Evolutionary conservation across 192 early-diverging fungal genomes (phyloP).

Genomic region (Kickxella alabastrina): DNA sequence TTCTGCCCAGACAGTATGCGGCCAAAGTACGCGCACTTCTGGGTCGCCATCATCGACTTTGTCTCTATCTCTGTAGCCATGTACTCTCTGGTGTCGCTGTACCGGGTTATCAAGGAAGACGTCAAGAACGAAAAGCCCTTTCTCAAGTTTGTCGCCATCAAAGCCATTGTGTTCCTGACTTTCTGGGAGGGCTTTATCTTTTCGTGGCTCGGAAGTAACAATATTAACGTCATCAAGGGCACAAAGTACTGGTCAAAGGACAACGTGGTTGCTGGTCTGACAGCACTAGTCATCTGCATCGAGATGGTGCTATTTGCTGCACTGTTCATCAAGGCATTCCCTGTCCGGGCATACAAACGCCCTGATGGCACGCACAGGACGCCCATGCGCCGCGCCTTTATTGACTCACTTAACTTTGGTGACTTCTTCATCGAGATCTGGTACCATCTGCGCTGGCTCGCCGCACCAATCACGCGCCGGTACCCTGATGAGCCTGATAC

Average conservation of each 20-base stretch:
- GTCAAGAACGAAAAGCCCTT: conserved; percentile 54
- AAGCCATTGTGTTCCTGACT: conserved; percentile 58
- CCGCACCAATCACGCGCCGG: conserved; percentile 24
- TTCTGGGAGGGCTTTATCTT: conserved; percentile 64
- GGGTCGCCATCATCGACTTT: conserved; percentile 60
- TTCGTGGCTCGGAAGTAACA: conserved; percentile 52
- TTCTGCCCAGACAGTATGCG: conserved; percentile 62
- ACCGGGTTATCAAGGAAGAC: conserved; percentile 58
- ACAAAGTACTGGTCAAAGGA: conserved; percentile 56
- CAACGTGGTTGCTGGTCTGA: conserved; percentile 53
- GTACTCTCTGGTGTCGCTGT: conserved; percentile 64
- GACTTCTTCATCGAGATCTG: conserved; percentile 48
- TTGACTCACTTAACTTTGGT: conserved; percentile 50
- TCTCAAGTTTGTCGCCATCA: conserved; percentile 49
- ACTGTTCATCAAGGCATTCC: conserved; percentile 55
- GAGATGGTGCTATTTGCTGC: conserved; percentile 57
- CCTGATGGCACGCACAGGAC: conserved; percentile 29
- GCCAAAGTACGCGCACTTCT: conserved; percentile 63
- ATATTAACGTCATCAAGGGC: conserved; percentile 48
- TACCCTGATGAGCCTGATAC: conserved; percentile 32
- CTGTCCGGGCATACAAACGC: conserved; percentile 26
- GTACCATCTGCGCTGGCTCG: conserved; percentile 43
- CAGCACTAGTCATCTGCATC: conserved; percentile 54
- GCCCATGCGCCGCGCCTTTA: conserved; percentile 46
- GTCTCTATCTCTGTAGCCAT: conserved; percentile 61